These are phyloP conservation scores for Neostapfia colusana DNA, from an alignment of 176 grass and related monocot genomes.

Conservation along the genomic window DNA sequence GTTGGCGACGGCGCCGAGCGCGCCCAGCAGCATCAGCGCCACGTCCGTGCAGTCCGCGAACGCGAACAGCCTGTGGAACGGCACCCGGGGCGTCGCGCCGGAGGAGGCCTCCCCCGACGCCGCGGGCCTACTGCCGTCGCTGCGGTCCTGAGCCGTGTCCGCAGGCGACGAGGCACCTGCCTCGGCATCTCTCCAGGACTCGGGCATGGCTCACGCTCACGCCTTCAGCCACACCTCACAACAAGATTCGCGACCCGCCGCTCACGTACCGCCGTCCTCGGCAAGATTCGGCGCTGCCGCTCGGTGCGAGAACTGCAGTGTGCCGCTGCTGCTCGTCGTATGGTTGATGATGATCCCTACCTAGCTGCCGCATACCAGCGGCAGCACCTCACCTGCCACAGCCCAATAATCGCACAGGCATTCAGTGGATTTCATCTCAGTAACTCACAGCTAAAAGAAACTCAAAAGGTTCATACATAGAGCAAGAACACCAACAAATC, in stretches of 20 bases:
- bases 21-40: constrained; percentile 66
- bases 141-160: neutral
- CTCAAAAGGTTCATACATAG: neutral
- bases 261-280: neutral
- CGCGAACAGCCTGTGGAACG: constrained; percentile 84
- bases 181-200: constrained; percentile 46
- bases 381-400: constrained; percentile 33
- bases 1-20: constrained; percentile 74
- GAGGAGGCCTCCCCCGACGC: neutral
- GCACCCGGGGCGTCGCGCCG: constrained; percentile 35
- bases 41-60: constrained; percentile 81
- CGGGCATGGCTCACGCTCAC: constrained; percentile 25
- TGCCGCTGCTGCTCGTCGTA: neutral
- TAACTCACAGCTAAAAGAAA: constrained; percentile 8
- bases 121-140: neutral
- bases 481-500: constrained; percentile 20
- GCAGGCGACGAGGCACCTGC: constrained; percentile 16
- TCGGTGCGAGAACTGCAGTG: neutral
- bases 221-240: too few species aligned
- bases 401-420: constrained; percentile 34
- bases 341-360: constrained; percentile 12
- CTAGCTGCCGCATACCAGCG: constrained; percentile 48
- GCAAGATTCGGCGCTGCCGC: constrained; percentile 8
- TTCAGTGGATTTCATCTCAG: constrained; percentile 22
- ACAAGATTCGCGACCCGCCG: constrained; percentile 24